phyloP scores from a whole-genome alignment of 1,284 basidiomycete genomes.

The Ceratobasidium sp. region DNA sequence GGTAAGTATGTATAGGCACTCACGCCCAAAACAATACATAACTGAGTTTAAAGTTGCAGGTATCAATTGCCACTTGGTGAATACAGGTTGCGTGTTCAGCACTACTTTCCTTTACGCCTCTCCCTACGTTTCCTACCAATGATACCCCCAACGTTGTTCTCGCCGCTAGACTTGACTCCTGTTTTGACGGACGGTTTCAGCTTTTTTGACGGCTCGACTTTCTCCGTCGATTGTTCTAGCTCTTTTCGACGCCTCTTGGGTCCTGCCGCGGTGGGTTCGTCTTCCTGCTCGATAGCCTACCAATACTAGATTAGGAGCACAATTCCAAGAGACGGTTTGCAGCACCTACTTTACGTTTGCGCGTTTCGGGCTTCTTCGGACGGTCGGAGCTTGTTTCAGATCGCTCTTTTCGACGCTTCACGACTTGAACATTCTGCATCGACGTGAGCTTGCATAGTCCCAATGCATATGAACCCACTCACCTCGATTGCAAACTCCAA shows the following conservation, averaged over 20 bases:
- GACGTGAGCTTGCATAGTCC: constrained; percentile 80
- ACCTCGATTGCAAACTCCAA: constrained; percentile 73
- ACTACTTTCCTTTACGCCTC: constrained; percentile 41
- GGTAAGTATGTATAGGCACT: too few species aligned
- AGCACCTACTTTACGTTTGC: constrained; percentile 37
- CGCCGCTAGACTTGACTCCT: neutral
- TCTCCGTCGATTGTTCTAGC: neutral
- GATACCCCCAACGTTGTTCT: constrained; percentile 49
- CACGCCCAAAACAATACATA: too few species aligned
- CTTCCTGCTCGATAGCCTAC: constrained; percentile 13
- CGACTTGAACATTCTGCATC: constrained; percentile 80
- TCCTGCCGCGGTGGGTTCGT: constrained; percentile 33
- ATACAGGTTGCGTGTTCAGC: too few species aligned
- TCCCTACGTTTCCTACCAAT: constrained; percentile 54
- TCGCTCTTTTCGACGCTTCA: constrained; percentile 72
- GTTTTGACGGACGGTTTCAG: constrained; percentile 4
- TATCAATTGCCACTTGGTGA: too few species aligned
- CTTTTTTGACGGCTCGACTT: neutral
- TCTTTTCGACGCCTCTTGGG: constrained; percentile 47
- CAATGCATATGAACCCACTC: constrained; percentile 67
- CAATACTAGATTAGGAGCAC: constrained; percentile 10
- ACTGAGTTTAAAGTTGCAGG: too few species aligned
- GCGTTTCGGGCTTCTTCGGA: constrained; percentile 8
- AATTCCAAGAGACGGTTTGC: neutral
- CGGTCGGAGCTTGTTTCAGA: constrained; percentile 55